Conservation (phyloP, 108 stramenopile genomes). For the Fistulifera solaris region DNA sequence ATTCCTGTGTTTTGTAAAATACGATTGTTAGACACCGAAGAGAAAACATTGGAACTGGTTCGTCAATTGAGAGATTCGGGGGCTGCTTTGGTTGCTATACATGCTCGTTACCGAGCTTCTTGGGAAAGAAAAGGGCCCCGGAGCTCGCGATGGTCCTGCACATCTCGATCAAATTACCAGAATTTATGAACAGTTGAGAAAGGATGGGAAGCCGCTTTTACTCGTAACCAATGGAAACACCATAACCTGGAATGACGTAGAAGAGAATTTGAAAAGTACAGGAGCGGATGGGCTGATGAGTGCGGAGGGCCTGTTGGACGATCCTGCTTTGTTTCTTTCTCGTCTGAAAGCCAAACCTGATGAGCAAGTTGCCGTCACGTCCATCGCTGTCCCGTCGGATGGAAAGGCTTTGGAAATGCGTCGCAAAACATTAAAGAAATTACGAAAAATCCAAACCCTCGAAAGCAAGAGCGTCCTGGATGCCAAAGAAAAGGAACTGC, state of each 20-base stretch:
- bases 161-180: conserved; percentile 70
- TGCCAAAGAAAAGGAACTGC: conserved; percentile 41
- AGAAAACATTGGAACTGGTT: conserved; percentile 68
- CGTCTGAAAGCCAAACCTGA: conserved; percentile 11
- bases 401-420: conserved; percentile 2
- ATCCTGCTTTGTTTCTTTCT: conserved; percentile 80
- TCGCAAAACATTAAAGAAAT: conserved; percentile 47
- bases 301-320: conserved; percentile 86
- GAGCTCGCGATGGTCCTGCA: conserved; percentile 88
- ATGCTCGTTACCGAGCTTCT: conserved; percentile 78
- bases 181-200: conserved; percentile 20
- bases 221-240: conserved; percentile 89
- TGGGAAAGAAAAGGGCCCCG: conserved; percentile 75
- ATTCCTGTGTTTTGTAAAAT: conserved; percentile 89
- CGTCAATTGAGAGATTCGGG: conserved; percentile 73
- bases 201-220: conserved; percentile 33
- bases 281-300: conserved; percentile 85
- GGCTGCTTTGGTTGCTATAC: conserved; percentile 83
- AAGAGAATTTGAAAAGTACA: conserved; percentile 51
- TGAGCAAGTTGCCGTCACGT: neutral
- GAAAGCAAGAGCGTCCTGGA: conserved; percentile 29
- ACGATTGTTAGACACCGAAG: conserved; percentile 72
- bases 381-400: conserved; percentile 4
- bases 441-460: conserved; percentile 45
- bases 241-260: conserved; percentile 72